Evolutionary conservation across 768 basidiomycete genomes (phyloP), one percentile per base, ranked within the genome.

Genomic region (Lyophyllum shimeji): DNA sequence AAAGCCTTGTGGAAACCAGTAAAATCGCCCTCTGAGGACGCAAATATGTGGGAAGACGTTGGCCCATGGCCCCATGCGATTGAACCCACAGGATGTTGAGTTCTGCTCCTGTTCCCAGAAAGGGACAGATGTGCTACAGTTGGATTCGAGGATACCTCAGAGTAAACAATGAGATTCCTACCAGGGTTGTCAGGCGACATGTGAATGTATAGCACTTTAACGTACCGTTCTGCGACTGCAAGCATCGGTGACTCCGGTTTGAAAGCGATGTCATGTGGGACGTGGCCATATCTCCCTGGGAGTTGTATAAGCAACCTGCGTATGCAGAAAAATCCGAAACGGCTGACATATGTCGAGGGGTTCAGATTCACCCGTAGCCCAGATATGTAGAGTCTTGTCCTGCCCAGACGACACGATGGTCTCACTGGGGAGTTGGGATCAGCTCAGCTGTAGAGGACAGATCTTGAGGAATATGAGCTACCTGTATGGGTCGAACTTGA

Each of bases 401-500:
- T 74, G 69, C 0, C 82, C 83, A 5, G 77, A 76, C 0, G 83
- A 82, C 1, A 78, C 66, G 55, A 84, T 74, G 2, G 61, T 66
- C 11, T 71, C 60, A 25, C 82, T 83, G 44, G 20, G 2, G 24
- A 20, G 44, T 27, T n/a, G 3, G n/a, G 3, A 29, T 21, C 37
- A 31, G 13, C 4, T 49, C 6, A 52, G 42, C 21, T 50, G 40
- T 13, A 27, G 39, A 17, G 2, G 24, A 53, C 39, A 29, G 9
- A 17, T 34, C 27, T 51, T 11, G 53, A 45, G 9, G n/a, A 25
- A 17, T 5, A 33, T 24, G 9, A n/a, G 71, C 55, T 63, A 81
- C 83, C 76, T 72, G 55, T 54, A 61, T 1, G 83, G 82, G 62
- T 82, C 77, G 54, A 84, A 82, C 20, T 78, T 78, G 37, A 85